Conservation (phyloP, 2,329 filamentous ascomycete genomes). For the Talaromyces sp. region DNA sequence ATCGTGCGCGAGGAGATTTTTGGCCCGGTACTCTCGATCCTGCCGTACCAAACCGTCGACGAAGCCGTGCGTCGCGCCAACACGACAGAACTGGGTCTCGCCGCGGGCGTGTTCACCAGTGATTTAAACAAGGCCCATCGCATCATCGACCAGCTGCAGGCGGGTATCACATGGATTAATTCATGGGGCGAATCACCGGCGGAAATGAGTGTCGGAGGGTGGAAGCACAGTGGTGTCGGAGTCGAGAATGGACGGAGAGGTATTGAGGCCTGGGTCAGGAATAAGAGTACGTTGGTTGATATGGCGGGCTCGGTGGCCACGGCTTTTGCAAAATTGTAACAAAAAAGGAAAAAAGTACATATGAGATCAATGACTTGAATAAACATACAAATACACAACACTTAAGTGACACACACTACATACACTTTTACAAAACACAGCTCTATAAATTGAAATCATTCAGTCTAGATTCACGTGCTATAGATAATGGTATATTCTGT, state of each 20-base stretch:
- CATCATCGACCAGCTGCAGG: slow-evolving; percentile 66
- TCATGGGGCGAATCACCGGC: slow-evolving; percentile 90
- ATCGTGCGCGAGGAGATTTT: slow-evolving; percentile 83
- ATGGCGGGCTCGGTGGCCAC: slow-evolving; percentile 67
- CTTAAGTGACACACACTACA: background rate
- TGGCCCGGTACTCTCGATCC: slow-evolving; percentile 77
- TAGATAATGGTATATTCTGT: slow-evolving; percentile 1
- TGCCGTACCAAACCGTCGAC: slow-evolving; percentile 66
- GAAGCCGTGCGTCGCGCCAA: slow-evolving; percentile 72
- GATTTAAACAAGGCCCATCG: slow-evolving; percentile 70
- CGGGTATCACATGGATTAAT: slow-evolving; percentile 89
- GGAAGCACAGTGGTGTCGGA: slow-evolving; percentile 85
- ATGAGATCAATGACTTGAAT: background rate
- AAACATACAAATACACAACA: background rate
- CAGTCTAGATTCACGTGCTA: background rate
- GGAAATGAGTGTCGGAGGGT: slow-evolving; percentile 88
- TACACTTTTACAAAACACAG: too few species aligned
- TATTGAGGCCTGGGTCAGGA: slow-evolving; percentile 75
- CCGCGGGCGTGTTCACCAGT: slow-evolving; percentile 76
- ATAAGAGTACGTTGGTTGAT: slow-evolving; percentile 84
- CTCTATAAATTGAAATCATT: background rate
- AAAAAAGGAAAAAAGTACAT: background rate
- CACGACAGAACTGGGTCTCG: slow-evolving; percentile 70
- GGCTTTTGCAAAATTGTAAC: slow-evolving; percentile 67
- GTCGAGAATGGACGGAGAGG: slow-evolving; percentile 81